Base-by-base conservation (phyloP, 2,329 filamentous ascomycete species). In the Verticillium albo-atrum region DNA sequence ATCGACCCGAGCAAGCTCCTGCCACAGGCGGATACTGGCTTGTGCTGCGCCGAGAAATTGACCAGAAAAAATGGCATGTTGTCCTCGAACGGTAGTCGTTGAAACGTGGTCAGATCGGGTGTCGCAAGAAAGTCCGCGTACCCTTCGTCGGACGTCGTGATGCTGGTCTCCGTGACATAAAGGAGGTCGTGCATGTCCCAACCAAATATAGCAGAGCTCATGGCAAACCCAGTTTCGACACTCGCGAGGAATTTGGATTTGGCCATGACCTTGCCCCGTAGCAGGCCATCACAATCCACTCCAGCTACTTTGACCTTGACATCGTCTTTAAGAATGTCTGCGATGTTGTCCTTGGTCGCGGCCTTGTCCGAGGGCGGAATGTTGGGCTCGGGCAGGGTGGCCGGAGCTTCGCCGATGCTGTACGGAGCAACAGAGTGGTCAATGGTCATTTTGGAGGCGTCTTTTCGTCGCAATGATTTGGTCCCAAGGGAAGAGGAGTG, bases 161-260 rank as follows among this genome's bases (percentile, higher is more conserved):
- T 88, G 68, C 83, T 83, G 59, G 92, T 80, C 71, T 93, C 89
- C 64, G 82, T 82, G 71, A 88, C 89, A 73, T 93, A 94, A 32
- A 89, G 90, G 73, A 85, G 80, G 68, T 95, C 90, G 70, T 94
- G 90, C 89, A 93, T 93, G 69, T 94, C 91, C 90, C 90, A 94
- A 68, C 90, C 90, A 69, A 93, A 94, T 66, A 93, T 84, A 60
- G 92, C 90, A 15, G 88, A 91, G 77, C 90, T 93, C 78, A 94
- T 93, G 20, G 90, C 90, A 66, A 94, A 94, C 25, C 90, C 91
- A 59, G 88, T 84, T 61, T 85, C 77, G 6, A 86, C 86, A 57
- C 92, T 85, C 5, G 88, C 89, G 28, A 93, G 77, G 72, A 94
- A 94, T 77, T 95, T 94, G 72, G 87, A 88, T 79, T 93, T 92